A percentile compares a stretch with the other conserved stretches of the same genome.
Evolutionary conservation across 1,284 basidiomycete species (phyloP).

Genomic region (Peniophora sp.): DNA sequence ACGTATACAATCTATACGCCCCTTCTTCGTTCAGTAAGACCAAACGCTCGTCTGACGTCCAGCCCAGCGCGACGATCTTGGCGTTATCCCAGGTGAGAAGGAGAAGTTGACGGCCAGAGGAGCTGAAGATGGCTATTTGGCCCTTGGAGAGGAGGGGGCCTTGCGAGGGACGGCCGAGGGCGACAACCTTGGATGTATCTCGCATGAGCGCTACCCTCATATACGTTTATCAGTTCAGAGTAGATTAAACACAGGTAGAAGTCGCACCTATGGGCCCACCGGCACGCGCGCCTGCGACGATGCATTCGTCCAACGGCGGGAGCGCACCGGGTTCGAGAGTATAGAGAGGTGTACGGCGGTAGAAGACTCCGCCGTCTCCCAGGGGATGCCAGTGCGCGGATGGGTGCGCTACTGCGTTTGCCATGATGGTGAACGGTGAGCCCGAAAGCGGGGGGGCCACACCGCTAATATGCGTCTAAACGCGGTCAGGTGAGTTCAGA

Average conservation of each 20-base stretch:
- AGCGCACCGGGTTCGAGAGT: conserved; percentile 69
- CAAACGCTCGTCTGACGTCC: conserved; percentile 76
- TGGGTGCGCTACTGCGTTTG: conserved; percentile 54
- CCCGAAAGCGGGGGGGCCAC: neutral
- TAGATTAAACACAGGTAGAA: conserved; percentile 10
- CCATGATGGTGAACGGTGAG: neutral
- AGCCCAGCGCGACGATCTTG: conserved; percentile 76
- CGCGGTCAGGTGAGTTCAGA: too few species aligned
- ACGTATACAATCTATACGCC: conserved; percentile 82
- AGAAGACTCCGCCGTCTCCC: conserved; percentile 66
- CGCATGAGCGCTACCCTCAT: conserved; percentile 70
- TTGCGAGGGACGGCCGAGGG: conserved; percentile 52
- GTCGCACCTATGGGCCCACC: conserved; percentile 80
- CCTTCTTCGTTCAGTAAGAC: conserved; percentile 91
- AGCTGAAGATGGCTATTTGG: conserved; percentile 71
- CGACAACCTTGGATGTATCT: conserved; percentile 76
- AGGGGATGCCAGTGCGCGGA: conserved; percentile 75
- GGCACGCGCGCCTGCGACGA: conserved; percentile 76
- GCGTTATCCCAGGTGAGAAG: conserved; percentile 81
- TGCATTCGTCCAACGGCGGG: conserved; percentile 74
- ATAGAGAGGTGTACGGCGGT: conserved; percentile 79
- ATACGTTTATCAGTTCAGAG: conserved; percentile 1
- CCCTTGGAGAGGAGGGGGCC: conserved; percentile 57
- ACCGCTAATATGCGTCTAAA: neutral
- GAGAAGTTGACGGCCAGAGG: conserved; percentile 60